These are phyloP conservation scores for Dictyostelium firmibasis DNA, from an alignment of 78 protist genomes.

Conservation along the genomic window DNA sequence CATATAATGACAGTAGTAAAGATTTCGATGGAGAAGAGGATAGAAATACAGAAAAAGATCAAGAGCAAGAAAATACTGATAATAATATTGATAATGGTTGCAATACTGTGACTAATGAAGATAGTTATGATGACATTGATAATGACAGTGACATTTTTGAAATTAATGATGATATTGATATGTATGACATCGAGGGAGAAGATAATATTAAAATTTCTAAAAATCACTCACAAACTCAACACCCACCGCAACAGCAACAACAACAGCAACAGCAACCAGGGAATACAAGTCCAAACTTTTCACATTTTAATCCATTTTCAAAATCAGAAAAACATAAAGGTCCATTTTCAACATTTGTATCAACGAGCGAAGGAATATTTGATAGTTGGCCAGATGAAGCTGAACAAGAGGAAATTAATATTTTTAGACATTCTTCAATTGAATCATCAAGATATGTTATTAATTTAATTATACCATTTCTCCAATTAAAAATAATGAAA, in stretches of 20 bases:
- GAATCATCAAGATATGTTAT: constrained; percentile 68
- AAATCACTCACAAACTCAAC: not conserved
- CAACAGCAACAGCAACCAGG: not conserved
- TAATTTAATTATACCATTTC: constrained; percentile 32
- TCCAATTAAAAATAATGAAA: constrained; percentile 12
- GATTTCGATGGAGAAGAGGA: not conserved
- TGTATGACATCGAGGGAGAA: not conserved
- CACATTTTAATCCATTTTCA: constrained; percentile 65
- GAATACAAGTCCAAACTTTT: not conserved
- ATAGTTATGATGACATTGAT: not conserved
- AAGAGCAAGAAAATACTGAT: not conserved
- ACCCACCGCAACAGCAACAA: not conserved
- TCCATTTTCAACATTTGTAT: constrained; percentile 61
- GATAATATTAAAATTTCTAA: not conserved
- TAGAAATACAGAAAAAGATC: not conserved
- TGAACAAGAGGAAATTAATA: constrained; percentile 52
- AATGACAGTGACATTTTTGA: not conserved
- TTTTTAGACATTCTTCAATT: constrained; percentile 62
- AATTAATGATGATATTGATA: not conserved
- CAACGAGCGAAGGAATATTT: constrained; percentile 51
- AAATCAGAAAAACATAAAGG: constrained; percentile 49
- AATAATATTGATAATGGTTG: not conserved
- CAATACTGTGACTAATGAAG: not conserved
- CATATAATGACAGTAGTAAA: not conserved
- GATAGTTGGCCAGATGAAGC: constrained; percentile 70